phyloP scores from a whole-genome alignment of 179 eudicot species.

The Gypsophila paniculata region DNA sequence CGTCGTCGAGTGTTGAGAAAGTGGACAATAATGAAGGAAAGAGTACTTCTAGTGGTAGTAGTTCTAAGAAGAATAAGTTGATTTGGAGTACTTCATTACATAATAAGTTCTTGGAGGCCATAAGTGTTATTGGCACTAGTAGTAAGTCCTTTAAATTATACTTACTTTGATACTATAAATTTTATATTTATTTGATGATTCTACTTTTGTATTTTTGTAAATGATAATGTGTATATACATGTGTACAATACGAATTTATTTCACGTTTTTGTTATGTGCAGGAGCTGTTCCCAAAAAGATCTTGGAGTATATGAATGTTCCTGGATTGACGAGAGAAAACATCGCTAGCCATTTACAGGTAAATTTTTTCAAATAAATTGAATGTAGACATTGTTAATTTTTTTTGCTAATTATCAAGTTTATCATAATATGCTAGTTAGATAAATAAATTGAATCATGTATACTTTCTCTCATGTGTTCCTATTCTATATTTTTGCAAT shows the following conservation, averaged over 20 bases:
- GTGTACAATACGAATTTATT: background rate
- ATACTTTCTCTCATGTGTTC: no score
- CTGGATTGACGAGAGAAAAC: constrained; percentile 25
- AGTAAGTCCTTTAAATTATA: constrained; percentile 40
- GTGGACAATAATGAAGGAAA: background rate
- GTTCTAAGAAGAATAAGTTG: constrained; percentile 32
- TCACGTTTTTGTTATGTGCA: background rate
- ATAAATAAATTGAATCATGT: no score
- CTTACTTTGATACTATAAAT: background rate
- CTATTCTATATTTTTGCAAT: no score
- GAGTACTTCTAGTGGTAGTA: background rate
- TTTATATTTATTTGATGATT: background rate
- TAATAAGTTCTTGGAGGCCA: constrained; percentile 46
- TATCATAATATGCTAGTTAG: no score
- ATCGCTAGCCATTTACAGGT: constrained; percentile 35
- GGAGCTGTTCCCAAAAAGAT: constrained; percentile 31
- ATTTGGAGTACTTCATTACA: constrained; percentile 51
- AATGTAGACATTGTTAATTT: no score
- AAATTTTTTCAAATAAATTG: no score
- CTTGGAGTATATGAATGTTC: constrained; percentile 28
- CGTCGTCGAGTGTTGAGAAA: background rate
- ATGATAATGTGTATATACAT: no score
- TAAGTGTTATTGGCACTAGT: constrained; percentile 33
- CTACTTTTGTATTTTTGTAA: background rate
- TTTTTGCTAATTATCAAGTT: no score